These are phyloP conservation scores for Sesbania bispinosa DNA, from an alignment of 306 rosid species.

Conservation along the genomic window DNA sequence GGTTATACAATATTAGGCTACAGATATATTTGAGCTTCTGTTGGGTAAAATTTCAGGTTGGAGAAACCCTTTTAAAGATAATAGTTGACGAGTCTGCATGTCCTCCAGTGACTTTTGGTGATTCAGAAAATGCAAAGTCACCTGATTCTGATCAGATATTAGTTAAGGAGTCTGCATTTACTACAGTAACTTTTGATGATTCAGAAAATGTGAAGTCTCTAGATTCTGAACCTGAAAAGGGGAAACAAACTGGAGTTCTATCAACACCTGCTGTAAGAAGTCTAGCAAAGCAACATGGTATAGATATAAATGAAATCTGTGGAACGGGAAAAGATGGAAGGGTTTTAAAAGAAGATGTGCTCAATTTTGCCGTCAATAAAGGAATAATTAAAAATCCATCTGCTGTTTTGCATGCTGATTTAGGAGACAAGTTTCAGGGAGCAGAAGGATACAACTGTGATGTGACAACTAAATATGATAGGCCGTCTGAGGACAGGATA, in stretches of 20 bases:
- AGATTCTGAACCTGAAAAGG: constrained; percentile 33
- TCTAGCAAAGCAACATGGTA: constrained; percentile 75
- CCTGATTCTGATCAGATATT: constrained; percentile 39
- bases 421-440: constrained; percentile 31
- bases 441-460: constrained; percentile 27
- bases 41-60: constrained; percentile 62
- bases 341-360: constrained; percentile 70
- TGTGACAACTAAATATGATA: constrained; percentile 34
- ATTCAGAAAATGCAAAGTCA: constrained; percentile 38
- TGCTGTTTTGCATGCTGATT: constrained; percentile 30
- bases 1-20: neutral
- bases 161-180: constrained; percentile 44
- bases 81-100: constrained; percentile 38
- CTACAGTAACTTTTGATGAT: neutral
- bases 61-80: constrained; percentile 77
- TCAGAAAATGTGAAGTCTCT: constrained; percentile 27
- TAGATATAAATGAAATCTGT: constrained; percentile 62
- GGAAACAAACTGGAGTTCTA: constrained; percentile 44
- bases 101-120: constrained; percentile 24
- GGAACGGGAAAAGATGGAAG: constrained; percentile 89
- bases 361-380: constrained; percentile 53
- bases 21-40: constrained; percentile 17
- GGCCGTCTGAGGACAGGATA: constrained; percentile 46
- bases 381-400: constrained; percentile 47
- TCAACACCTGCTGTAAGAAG: constrained; percentile 79